Evolutionary conservation across 805 yeast genomes (phyloP), one percentile per base, ranked within the genome.

Genomic region (Kodamaea jinghongensis): DNA sequence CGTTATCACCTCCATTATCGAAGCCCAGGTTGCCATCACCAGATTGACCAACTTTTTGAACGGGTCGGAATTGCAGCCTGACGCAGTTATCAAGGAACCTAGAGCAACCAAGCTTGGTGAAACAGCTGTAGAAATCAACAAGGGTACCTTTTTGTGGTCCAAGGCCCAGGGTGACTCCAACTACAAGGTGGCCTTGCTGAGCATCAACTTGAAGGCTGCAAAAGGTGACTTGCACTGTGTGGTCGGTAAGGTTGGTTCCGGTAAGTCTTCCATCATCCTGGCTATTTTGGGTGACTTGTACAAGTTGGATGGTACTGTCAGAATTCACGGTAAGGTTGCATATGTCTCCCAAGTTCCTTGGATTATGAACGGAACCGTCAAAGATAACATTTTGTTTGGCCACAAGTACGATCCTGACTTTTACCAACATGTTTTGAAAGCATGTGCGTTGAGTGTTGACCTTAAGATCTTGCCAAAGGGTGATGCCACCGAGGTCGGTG

Each of bases 331-430:
- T 30, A 71, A 76, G 34, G 71, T 86, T 26, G 97, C 97, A 0
- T 91, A 90, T 60, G 96, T 85, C 30, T 81, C 96, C 2, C 98
- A 90, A 63, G 81, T 85, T 28, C 95, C 99, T 1, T 93, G 99
- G 99, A 89, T 93, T 47, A 84, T 89, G 85, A 93, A 93, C 58
- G 98, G 96, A 26, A 73, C 95, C 3, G 91, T 93, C 4, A 83
- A 78, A 51, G 97, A 93, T 22, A 93, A 93, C 56, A 86, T 93
- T 55, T 61, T 89, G 38, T 93, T 93, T 64, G 99, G 99, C 14
- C 87, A 83, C 56, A 81, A 74, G 51, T 86, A 69, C 57, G 97
- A 93, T 53, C 76, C 83, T 9, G 83, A 73, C 3, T 90, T 90
- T 53, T 93, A 93, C 63, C 76, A 82, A 25, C 75, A 74, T 49